Evolutionary conservation across 208 protist genomes (phyloP).

Genomic region (Acanthamoeba healyi): DNA sequence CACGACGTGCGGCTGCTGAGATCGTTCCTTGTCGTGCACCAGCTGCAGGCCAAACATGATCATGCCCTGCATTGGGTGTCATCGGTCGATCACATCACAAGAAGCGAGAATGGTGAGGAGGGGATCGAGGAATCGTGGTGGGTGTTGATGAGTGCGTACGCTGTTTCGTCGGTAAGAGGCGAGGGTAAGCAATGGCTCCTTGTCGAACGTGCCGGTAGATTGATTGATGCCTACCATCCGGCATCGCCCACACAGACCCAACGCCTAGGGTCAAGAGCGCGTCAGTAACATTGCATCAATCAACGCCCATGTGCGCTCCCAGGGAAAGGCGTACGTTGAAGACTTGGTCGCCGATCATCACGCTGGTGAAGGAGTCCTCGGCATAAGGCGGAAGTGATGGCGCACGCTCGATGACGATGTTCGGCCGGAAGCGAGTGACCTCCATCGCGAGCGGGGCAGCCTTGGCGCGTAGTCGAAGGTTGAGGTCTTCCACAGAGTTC

Average conservation of each 20-base stretch:
- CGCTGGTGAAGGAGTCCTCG: background rate
- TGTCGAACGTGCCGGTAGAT: slow-evolving; percentile 3
- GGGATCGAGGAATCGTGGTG: too few species aligned
- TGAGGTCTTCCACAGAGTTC: slow-evolving; percentile 56
- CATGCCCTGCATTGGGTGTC: too few species aligned
- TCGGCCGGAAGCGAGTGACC: slow-evolving; percentile 36
- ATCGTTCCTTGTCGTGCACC: slow-evolving; percentile 52
- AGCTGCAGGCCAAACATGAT: slow-evolving; percentile 67
- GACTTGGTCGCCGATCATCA: slow-evolving; percentile 52
- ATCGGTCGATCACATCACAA: background rate
- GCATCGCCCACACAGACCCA: slow-evolving; percentile 24
- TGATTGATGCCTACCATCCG: slow-evolving; percentile 69
- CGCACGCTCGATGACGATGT: background rate
- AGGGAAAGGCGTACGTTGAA: slow-evolving; percentile 46
- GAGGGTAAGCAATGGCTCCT: slow-evolving; percentile 44
- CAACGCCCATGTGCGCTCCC: too few species aligned
- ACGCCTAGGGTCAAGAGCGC: background rate
- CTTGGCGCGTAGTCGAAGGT: background rate
- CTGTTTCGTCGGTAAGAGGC: slow-evolving; percentile 54
- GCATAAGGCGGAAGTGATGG: slow-evolving; percentile 22
- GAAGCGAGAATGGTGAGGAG: too few species aligned
- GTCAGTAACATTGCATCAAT: background rate
- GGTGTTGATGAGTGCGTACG: background rate
- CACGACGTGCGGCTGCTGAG: background rate
- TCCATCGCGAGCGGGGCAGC: background rate